These are phyloP conservation scores for Hydrangea macrophylla DNA, from an alignment of 148 eudicot species.

Conservation along the genomic window DNA sequence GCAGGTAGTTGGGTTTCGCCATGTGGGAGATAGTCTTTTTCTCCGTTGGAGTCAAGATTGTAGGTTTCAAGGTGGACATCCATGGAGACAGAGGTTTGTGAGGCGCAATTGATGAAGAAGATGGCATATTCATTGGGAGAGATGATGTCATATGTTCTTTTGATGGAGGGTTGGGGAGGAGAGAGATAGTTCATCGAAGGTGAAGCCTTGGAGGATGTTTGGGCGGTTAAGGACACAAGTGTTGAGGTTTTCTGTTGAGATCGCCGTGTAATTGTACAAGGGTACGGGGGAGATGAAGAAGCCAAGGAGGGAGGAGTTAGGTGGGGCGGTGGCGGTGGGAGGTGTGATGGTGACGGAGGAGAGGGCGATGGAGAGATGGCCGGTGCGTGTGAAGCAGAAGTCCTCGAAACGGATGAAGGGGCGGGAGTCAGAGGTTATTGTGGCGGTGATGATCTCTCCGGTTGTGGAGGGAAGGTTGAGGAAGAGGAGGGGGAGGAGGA, in stretches of 20 bases:
- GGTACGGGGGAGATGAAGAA: slow-evolving; percentile 76
- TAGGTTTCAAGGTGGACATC: slow-evolving; percentile 60
- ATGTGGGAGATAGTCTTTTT: slow-evolving; percentile 65
- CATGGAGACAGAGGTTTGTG: slow-evolving; percentile 66
- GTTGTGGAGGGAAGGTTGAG: slow-evolving; percentile 21
- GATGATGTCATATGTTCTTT: slow-evolving; percentile 36
- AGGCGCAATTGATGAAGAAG: slow-evolving; percentile 78
- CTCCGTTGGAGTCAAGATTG: slow-evolving; percentile 46
- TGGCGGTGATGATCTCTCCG: slow-evolving; percentile 68
- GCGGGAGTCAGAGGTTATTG: slow-evolving; percentile 54
- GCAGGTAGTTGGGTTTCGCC: slow-evolving; percentile 70
- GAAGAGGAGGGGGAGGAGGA: slow-evolving; percentile 21
- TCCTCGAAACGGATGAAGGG: slow-evolving; percentile 88
- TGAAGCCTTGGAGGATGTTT: slow-evolving; percentile 48
- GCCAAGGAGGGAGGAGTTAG: slow-evolving; percentile 64
- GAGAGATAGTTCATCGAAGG: slow-evolving; percentile 72
- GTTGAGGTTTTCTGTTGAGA: slow-evolving; percentile 58
- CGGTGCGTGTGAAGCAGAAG: slow-evolving; percentile 86
- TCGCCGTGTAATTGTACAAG: slow-evolving; percentile 70
- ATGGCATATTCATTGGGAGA: slow-evolving; percentile 67
- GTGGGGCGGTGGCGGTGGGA: slow-evolving; percentile 36
- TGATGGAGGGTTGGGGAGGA: slow-evolving; percentile 54
- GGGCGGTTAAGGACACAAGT: slow-evolving; percentile 72
- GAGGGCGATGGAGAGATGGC: slow-evolving; percentile 49
- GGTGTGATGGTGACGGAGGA: slow-evolving; percentile 62